Evolutionary conservation across 2,329 filamentous ascomycete species (phyloP).

Genomic region (Aspergillus pseudoterreus): DNA sequence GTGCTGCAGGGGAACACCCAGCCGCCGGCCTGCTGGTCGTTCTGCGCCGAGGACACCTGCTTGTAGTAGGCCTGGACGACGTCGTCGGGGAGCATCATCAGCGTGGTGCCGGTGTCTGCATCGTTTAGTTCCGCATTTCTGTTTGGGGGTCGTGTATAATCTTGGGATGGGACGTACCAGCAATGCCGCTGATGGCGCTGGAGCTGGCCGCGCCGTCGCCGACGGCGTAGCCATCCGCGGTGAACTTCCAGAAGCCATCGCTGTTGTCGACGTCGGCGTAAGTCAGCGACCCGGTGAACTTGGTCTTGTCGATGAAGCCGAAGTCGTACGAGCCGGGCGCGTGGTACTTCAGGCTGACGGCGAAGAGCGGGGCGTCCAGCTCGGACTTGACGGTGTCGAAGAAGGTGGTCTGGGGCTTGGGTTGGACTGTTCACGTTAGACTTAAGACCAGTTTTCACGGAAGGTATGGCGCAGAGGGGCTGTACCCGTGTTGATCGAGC

Average conservation of each 20-base stretch:
- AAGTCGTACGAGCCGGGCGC: conserved; percentile 54
- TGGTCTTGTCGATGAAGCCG: conserved; percentile 55
- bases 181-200: conserved; percentile 52
- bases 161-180: conserved; percentile 26
- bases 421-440: conserved; percentile 35
- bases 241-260: conserved; percentile 64
- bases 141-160: no score
- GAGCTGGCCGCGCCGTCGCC: conserved; percentile 42
- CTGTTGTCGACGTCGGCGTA: conserved; percentile 55
- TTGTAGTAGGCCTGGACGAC: conserved; percentile 60
- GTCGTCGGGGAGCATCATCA: conserved; percentile 55
- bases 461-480: background rate
- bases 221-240: conserved; percentile 53
- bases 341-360: conserved; percentile 53
- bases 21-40: conserved; percentile 50
- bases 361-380: conserved; percentile 52
- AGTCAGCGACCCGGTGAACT: conserved; percentile 56
- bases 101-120: conserved; percentile 65
- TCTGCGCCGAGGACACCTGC: conserved; percentile 50
- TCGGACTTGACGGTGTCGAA: conserved; percentile 55
- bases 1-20: conserved; percentile 53
- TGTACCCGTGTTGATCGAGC: conserved; percentile 52
- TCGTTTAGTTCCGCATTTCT: background rate
- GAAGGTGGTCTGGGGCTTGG: conserved; percentile 52
- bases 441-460: no score